These are phyloP conservation scores for Fusarium xylarioides DNA, from an alignment of 2,329 filamentous ascomycete genomes.

Conservation along the genomic window DNA sequence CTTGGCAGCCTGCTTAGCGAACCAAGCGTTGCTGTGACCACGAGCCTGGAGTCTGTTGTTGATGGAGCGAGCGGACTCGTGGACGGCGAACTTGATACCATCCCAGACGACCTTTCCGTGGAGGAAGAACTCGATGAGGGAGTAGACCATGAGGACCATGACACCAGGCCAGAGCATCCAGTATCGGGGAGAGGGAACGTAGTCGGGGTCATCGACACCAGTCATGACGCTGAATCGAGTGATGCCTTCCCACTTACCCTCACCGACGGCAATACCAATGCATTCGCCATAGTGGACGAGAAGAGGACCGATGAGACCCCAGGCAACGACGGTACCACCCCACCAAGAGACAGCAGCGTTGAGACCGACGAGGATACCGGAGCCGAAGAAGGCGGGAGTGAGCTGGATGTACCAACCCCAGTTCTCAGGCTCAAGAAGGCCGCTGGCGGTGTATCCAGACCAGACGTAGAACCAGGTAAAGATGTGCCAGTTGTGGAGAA, in stretches of 20 bases:
- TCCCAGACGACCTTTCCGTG: slow-evolving; percentile 51
- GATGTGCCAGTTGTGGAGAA: slow-evolving; percentile 67
- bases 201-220: slow-evolving; percentile 42
- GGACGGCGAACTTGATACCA: slow-evolving; percentile 48
- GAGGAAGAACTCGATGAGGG: slow-evolving; percentile 52
- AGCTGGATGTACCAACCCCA: slow-evolving; percentile 70
- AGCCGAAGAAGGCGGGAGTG: slow-evolving; percentile 70
- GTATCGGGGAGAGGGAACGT: slow-evolving; percentile 51
- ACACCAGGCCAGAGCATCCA: slow-evolving; percentile 57
- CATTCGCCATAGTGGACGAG: slow-evolving; percentile 61
- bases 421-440: slow-evolving; percentile 61
- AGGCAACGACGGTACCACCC: slow-evolving; percentile 63
- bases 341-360: slow-evolving; percentile 69
- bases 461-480: slow-evolving; percentile 65
- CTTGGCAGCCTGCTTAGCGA: slow-evolving; percentile 50
- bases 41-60: slow-evolving; percentile 45
- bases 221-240: slow-evolving; percentile 46
- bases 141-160: slow-evolving; percentile 55
- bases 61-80: slow-evolving; percentile 43
- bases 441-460: slow-evolving; percentile 59
- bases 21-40: slow-evolving; percentile 45
- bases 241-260: slow-evolving; percentile 45
- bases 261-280: slow-evolving; percentile 52
- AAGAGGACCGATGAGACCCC: slow-evolving; percentile 60
- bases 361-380: slow-evolving; percentile 58